Evolutionary conservation across 2,329 filamentous ascomycete genomes (phyloP).

Genomic region (Hymenoscyphus linearis): DNA sequence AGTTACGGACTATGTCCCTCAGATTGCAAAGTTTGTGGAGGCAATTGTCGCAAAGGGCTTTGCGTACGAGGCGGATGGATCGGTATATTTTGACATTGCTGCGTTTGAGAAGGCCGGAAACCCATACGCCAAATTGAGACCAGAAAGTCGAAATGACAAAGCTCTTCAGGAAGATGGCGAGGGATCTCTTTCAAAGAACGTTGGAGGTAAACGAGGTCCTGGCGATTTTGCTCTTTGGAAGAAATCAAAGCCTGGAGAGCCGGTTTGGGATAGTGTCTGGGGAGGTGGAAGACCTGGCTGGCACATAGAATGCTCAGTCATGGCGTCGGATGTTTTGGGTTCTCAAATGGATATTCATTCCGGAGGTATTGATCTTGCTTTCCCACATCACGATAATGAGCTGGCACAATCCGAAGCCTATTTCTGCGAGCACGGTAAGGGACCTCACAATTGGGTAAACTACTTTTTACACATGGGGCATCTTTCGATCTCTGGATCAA

Average conservation of each 20-base stretch:
- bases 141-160: slow-evolving; percentile 80
- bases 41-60: slow-evolving; percentile 68
- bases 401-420: slow-evolving; percentile 87
- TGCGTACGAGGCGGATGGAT: slow-evolving; percentile 76
- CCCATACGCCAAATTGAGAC: slow-evolving; percentile 77
- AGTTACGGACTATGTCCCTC: slow-evolving; percentile 86
- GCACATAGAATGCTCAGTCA: slow-evolving; percentile 96
- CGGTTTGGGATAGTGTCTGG: slow-evolving; percentile 85
- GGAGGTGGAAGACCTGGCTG: slow-evolving; percentile 84
- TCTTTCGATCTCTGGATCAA: slow-evolving; percentile 79
- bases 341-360: slow-evolving; percentile 87
- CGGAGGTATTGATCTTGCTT: slow-evolving; percentile 84
- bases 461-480: slow-evolving; percentile 97
- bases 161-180: slow-evolving; percentile 84
- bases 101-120: slow-evolving; percentile 82
- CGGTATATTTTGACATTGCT: slow-evolving; percentile 88
- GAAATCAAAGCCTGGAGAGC: slow-evolving; percentile 84
- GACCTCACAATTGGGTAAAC: slow-evolving; percentile 75
- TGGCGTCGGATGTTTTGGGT: slow-evolving; percentile 87
- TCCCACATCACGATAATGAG: slow-evolving; percentile 92
- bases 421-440: slow-evolving; percentile 43
- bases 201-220: slow-evolving; percentile 63
- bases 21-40: slow-evolving; percentile 82
- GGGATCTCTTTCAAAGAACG: slow-evolving; percentile 64
- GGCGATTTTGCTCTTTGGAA: slow-evolving; percentile 96